Evolutionary conservation across 176 grass and related monocot genomes (phyloP).

Genomic region (Oropetium thomaeum): DNA sequence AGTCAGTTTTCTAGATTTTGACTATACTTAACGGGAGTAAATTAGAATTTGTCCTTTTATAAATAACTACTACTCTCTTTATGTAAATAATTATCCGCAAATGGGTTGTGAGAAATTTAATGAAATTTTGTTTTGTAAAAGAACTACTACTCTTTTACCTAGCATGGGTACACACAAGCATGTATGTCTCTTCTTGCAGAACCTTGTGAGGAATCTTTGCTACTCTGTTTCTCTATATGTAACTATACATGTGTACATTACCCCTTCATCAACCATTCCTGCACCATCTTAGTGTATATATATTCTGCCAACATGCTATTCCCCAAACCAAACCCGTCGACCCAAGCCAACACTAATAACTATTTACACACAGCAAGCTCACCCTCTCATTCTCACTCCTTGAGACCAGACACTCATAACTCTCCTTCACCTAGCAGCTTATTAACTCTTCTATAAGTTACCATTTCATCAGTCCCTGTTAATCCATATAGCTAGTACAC

Average conservation of each 20-base stretch:
- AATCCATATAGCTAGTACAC: constrained; percentile 11
- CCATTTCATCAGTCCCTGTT: not conserved
- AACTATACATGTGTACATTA: not conserved
- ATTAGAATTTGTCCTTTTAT: no score
- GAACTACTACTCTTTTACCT: constrained; percentile 33
- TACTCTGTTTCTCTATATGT: constrained; percentile 21
- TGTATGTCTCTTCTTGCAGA: constrained; percentile 48
- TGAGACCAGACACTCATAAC: not conserved
- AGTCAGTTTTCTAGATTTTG: no score
- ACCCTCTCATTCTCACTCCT: constrained; percentile 9
- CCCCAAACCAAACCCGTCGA: constrained; percentile 33
- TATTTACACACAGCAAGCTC: not conserved
- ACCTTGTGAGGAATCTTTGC: constrained; percentile 49
- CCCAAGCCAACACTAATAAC: not conserved
- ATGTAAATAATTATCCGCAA: no score
- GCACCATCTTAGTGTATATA: constrained; percentile 44
- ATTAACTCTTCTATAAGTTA: not conserved
- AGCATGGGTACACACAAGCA: constrained; percentile 33
- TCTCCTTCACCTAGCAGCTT: not conserved
- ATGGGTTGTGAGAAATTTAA: no score
- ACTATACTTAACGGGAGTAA: no score
- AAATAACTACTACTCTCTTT: no score
- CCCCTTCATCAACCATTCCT: constrained; percentile 17
- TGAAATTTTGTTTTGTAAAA: no score
- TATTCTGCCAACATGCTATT: constrained; percentile 50